Conservation (phyloP, 1,284 basidiomycete species). For the Mycosarcoma maydis region DNA sequence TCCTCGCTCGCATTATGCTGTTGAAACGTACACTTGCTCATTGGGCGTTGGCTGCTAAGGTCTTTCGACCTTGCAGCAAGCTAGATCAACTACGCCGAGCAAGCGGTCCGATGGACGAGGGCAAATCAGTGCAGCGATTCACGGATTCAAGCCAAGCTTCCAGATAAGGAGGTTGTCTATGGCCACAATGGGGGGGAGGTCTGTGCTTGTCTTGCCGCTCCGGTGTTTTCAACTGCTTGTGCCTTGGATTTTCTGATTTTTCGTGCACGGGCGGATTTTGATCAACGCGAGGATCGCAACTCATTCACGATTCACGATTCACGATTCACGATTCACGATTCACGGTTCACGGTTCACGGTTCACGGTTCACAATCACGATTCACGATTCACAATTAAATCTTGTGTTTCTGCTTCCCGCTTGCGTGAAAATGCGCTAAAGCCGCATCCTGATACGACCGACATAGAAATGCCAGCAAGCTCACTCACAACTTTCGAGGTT, state of each 20-base stretch:
- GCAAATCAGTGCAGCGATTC: slow-evolving; percentile 13
- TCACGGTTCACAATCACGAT: too few relatives aligned
- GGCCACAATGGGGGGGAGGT: slow-evolving; percentile 2
- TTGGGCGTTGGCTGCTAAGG: neutral
- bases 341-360: too few relatives aligned
- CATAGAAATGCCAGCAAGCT: neutral
- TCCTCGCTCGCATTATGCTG: neutral
- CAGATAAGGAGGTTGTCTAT: neutral
- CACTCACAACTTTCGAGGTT: too few relatives aligned
- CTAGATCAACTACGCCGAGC: neutral
- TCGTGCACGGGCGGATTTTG: slow-evolving; percentile 24
- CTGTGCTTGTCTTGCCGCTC: too few relatives aligned
- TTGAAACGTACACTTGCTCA: too few relatives aligned
- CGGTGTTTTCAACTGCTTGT: slow-evolving; percentile 27
- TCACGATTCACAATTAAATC: too few relatives aligned
- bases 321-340: too few relatives aligned
- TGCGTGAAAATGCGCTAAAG: slow-evolving; percentile 23
- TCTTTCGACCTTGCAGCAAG: neutral
- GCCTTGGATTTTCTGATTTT: neutral
- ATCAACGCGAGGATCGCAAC: slow-evolving; percentile 10
- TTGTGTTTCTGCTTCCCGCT: neutral
- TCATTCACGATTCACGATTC: too few relatives aligned
- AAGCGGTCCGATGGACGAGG: neutral
- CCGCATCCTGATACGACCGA: slow-evolving; percentile 26
- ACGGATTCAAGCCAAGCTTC: neutral